Evolutionary conservation across 129 eudicot genomes (phyloP), one percentile per base, ranked within the genome.

Genomic region (Deinandra increscens): DNA sequence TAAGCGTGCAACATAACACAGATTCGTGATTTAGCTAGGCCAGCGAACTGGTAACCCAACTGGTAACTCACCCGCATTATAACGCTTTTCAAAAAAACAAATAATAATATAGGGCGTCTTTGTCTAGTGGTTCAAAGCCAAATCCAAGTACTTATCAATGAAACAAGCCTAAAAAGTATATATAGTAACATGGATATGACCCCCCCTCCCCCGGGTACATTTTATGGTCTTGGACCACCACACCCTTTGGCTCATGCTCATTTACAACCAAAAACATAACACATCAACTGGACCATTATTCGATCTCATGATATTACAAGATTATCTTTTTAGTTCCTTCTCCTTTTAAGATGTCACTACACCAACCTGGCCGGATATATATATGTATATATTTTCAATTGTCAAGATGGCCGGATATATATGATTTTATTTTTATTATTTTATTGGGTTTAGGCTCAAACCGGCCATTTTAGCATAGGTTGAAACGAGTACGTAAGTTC

Each of bases 161-260:
- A 68, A 50, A 36, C 46, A 68, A 75, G 53, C 80, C 68, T 68
- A 76, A 46, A 60, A n/a, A n/a, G n/a, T n/a, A n/a, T n/a, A 69
- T 38, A 68, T 69, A 68, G 76, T 75, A 81, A 81, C 89, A 78
- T 80, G 81, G 85, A 83, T 75, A 45, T 75, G 70, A 71, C 74
- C 73, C 78, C 71, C 54, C 64, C 33, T 26, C 39, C 3, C 19
- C 49, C 70, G 31, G 31, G 11, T 38, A 43, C 18, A 53, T 77
- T 26, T 69, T 61, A 77, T 50, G 58, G 59, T 39, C 39, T 51
- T 77, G 83, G 88, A 84, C 85, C 87, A 83, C 87, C 26, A 61
- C 67, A 65, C 19, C 19, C 69, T 67, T 75, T 79, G 79, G 77
- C 79, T 71, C 62, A 62, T 67, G 20, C 66, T 23, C 72, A 67